Base-by-base conservation (phyloP, 805 yeast genomes). In the Candida cerambycidarum region DNA sequence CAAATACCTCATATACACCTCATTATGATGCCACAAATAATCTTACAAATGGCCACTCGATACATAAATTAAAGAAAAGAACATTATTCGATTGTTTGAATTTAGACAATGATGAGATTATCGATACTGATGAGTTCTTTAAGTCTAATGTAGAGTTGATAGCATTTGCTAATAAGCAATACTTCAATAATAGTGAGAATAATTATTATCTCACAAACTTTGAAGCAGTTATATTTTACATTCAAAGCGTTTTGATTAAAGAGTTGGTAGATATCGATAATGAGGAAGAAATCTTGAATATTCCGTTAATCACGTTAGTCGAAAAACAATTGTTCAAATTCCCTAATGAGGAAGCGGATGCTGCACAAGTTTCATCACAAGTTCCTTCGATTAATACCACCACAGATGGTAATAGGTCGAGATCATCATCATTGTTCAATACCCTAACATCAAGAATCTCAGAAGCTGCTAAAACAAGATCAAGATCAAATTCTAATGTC, bases 141-240 rank as follows among this genome's bases (percentile, higher is more conserved):
- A 44, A 45, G 3, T 58, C 54, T 38, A 73, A 70, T 44, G 52
- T 52, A 19, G 63, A 56, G 15, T 45, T 69, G 24, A 53, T 64
- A n/a, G 46, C 57, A 7, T 57, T 53, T 43, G 54, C 69, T 9
- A 55, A 54, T 39, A 39, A 46, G 12, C 53, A 45, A 12, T 63
- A 55, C 43, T 56, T 69, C 32, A 69, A 69, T 48, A 59, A 56
- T 21, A 73, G 75, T 1, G 75, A 69, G 44, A 45, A 62, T 28
- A 57, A 58, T 37, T 70, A 59, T 44, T 69, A 67, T 47, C 52
- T 69, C 23, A 69, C 75, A 3, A 70, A 70, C 48, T 64, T 69
- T 40, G 75, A 70, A 41, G 75, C 75, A 3, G 61, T 66, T 13
- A 53, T 68, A 11, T 61, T 55, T 34, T 70, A 63, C 50, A 53